These are phyloP conservation scores for Aspergillus sp. DNA, from an alignment of 2,329 filamentous ascomycete genomes.

Conservation along the genomic window DNA sequence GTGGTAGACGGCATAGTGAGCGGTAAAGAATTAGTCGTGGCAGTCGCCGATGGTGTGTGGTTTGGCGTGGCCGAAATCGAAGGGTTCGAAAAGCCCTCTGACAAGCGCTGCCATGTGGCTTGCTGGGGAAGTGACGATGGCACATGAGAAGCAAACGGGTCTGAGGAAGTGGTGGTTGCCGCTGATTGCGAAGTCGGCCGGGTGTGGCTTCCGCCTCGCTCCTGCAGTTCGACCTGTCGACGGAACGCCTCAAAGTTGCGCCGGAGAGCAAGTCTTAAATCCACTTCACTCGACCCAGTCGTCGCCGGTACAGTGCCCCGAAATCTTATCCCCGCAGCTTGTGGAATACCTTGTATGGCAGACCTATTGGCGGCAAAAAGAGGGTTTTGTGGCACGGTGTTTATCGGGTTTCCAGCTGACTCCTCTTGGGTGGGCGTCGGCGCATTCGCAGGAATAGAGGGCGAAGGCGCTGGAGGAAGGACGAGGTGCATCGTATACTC, in stretches of 20 bases:
- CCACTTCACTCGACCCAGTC: constrained; percentile 7
- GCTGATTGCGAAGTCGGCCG: constrained; percentile 3
- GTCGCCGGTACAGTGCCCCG: background rate
- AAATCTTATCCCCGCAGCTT: constrained; percentile 6
- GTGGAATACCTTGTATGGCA: constrained; percentile 1
- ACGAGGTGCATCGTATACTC: constrained; percentile 35
- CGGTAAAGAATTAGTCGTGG: background rate
- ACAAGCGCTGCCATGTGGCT: constrained; percentile 4
- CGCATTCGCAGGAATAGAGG: constrained; percentile 6
- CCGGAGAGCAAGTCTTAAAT: constrained; percentile 14
- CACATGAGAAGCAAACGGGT: constrained; percentile 1
- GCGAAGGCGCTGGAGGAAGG: constrained; percentile 29
- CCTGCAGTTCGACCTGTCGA: constrained; percentile 13
- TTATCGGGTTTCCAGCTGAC: constrained; percentile 5
- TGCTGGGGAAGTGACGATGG: constrained; percentile 1
- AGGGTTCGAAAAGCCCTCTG: constrained; percentile 1
- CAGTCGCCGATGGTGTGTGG: background rate
- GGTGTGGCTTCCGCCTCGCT: constrained; percentile 3
- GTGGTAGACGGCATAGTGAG: background rate
- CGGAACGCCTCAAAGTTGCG: constrained; percentile 16
- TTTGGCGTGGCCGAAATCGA: constrained; percentile 1
- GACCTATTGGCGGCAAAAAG: constrained; percentile 3
- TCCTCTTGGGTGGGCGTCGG: constrained; percentile 1
- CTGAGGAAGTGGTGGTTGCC: constrained; percentile 1
- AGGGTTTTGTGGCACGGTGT: constrained; percentile 8